A percentile compares a stretch with the other conserved stretches of the same genome.
Evolutionary conservation across 23 red algal species (phyloP).

Genomic region (Gracilaria vermiculophylla): DNA sequence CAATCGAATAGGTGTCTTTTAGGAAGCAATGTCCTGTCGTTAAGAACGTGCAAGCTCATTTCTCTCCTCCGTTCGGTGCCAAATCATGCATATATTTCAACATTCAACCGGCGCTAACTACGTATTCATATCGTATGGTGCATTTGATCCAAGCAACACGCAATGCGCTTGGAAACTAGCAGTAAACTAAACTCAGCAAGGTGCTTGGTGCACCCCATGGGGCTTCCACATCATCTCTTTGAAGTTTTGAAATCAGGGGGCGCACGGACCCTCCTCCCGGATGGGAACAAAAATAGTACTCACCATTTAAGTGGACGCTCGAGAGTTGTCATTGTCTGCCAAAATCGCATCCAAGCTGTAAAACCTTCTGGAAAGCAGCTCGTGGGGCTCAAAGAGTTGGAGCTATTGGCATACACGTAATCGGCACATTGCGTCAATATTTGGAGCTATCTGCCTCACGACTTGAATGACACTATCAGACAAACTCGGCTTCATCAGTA

Average conservation of each 20-base stretch:
- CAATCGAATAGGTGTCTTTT: not conserved
- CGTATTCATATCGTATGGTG: not conserved
- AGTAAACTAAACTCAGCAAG: too few relatives aligned
- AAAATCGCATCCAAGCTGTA: too few relatives aligned
- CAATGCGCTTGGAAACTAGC: too few relatives aligned
- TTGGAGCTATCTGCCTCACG: not conserved
- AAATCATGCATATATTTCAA: not conserved
- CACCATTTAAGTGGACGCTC: too few relatives aligned
- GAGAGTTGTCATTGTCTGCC: too few relatives aligned
- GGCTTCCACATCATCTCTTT: too few relatives aligned
- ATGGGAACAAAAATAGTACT: too few relatives aligned
- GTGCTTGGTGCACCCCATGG: too few relatives aligned
- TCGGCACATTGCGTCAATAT: not conserved
- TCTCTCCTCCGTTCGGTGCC: not conserved
- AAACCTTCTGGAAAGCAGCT: too few relatives aligned
- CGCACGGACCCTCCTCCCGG: too few relatives aligned
- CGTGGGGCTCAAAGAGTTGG: not conserved
- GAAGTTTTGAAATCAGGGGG: too few relatives aligned
- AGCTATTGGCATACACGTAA: not conserved
- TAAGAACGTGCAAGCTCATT: not conserved
- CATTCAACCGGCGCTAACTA: not conserved
- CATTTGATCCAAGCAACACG: not conserved
- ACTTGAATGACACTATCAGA: slow-evolving; percentile 10
- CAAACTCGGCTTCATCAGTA: not conserved
- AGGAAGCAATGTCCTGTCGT: not conserved